phyloP scores from a whole-genome alignment of 1,284 basidiomycete genomes.

The Pseudozyma sp. region DNA sequence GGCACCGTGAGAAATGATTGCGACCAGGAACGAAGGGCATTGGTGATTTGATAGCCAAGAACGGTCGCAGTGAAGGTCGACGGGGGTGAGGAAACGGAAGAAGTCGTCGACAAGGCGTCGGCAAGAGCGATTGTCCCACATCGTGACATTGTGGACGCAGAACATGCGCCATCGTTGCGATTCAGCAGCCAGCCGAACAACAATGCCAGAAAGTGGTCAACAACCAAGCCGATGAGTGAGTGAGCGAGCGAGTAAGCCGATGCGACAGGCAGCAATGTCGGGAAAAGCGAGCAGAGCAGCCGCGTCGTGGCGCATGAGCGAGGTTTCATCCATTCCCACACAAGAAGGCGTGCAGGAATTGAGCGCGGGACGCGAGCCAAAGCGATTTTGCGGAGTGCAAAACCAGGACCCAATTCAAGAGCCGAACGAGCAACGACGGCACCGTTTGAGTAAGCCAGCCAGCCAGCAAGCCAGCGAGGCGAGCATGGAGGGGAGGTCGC shows the following conservation, averaged over 20 bases:
- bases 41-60: too few relatives aligned
- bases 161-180: too few relatives aligned
- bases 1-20: neutral
- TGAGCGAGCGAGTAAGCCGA: neutral
- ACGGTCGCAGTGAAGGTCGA: too few relatives aligned
- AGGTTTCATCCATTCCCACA: neutral
- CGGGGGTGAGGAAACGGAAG: too few relatives aligned
- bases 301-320: constrained; percentile 10
- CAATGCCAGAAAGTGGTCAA: too few relatives aligned
- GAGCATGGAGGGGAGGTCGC: neutral
- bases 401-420: constrained; percentile 5
- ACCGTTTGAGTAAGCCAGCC: neutral
- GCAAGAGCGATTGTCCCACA: too few relatives aligned
- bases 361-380: constrained; percentile 5
- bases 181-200: too few relatives aligned
- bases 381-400: constrained; percentile 12
- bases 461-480: neutral
- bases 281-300: neutral
- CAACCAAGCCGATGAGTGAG: neutral
- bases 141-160: too few relatives aligned
- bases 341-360: too few relatives aligned
- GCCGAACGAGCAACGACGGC: neutral
- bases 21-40: neutral
- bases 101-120: too few relatives aligned
- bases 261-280: neutral